A percentile compares a stretch with the other conserved stretches of the same genome.
Evolutionary conservation across 1,139 yeast genomes (phyloP).

Genomic region (Blastobotrys aristatus): DNA sequence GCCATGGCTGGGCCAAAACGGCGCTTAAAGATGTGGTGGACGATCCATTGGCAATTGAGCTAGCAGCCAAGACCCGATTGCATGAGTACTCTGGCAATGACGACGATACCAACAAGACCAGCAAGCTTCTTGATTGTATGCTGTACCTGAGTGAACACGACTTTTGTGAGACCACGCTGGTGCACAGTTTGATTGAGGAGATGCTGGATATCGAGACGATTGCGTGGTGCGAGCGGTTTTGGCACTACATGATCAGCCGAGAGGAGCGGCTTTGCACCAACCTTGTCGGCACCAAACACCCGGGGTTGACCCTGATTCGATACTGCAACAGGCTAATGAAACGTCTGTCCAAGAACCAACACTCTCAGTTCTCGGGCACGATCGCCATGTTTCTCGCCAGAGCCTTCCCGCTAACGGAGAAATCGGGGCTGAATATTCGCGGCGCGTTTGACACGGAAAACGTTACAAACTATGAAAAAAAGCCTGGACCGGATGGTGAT

Average conservation of each 20-base stretch:
- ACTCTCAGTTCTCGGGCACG: constrained; percentile 37
- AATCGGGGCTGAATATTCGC: constrained; percentile 37
- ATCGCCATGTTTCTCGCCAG: constrained; percentile 36
- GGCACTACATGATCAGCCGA: constrained; percentile 35
- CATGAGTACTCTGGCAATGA: constrained; percentile 10
- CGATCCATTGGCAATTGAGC: constrained; percentile 6
- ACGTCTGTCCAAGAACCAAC: constrained; percentile 35
- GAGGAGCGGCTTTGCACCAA: constrained; percentile 26
- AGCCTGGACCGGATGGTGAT: constrained; percentile 14
- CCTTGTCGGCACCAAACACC: constrained; percentile 33
- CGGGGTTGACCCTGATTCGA: constrained; percentile 38
- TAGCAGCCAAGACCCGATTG: constrained; percentile 10
- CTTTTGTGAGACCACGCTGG: constrained; percentile 24
- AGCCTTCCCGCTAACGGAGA: constrained; percentile 38
- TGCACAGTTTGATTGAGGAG: constrained; percentile 34
- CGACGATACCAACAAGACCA: not conserved
- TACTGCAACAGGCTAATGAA: constrained; percentile 36
- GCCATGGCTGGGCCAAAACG: not conserved
- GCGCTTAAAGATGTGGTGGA: not conserved
- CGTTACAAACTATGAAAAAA: constrained; percentile 29
- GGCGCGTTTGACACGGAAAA: constrained; percentile 38
- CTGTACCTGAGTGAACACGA: constrained; percentile 5
- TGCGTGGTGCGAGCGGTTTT: constrained; percentile 34
- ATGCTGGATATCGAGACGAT: constrained; percentile 35
- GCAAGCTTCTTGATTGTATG: constrained; percentile 6